A percentile compares a stretch with the other conserved stretches of the same genome.
These are phyloP conservation scores for Auricularia sp. DNA, from an alignment of 768 basidiomycete genomes.

Conservation along the genomic window DNA sequence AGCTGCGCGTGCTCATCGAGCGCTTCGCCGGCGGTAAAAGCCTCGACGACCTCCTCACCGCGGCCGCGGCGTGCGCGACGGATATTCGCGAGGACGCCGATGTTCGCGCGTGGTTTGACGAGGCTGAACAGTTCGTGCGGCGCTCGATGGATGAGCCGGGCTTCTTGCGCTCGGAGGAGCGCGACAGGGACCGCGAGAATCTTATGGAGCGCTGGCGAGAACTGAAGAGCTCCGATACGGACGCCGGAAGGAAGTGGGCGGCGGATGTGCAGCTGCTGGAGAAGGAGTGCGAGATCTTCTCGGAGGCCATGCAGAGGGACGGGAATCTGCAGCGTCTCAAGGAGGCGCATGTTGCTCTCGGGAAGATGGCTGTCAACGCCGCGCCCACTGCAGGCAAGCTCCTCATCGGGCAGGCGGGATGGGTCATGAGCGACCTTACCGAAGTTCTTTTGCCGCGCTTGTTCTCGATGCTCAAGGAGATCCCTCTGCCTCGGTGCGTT, in stretches of 20 bases:
- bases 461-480: constrained; percentile 39
- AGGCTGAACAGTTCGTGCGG: constrained; percentile 37
- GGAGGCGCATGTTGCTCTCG: constrained; percentile 39
- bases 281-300: constrained; percentile 34
- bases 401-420: constrained; percentile 50
- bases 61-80: constrained; percentile 32
- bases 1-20: constrained; percentile 32
- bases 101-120: constrained; percentile 44
- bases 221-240: constrained; percentile 34
- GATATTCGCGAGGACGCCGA: constrained; percentile 44
- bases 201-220: constrained; percentile 43
- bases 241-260: constrained; percentile 41
- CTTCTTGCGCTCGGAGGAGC: constrained; percentile 43
- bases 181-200: constrained; percentile 27
- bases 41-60: constrained; percentile 37
- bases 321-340: constrained; percentile 37
- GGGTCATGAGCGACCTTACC: constrained; percentile 76
- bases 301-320: constrained; percentile 37
- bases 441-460: constrained; percentile 64
- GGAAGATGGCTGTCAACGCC: constrained; percentile 37
- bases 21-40: constrained; percentile 42
- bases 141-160: constrained; percentile 39
- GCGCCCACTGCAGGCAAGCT: constrained; percentile 26
- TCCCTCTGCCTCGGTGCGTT: constrained; percentile 60
- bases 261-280: constrained; percentile 36